phyloP scores from a whole-genome alignment of 805 yeast genomes.

The Cyberlindnera euphorbiiphila region DNA sequence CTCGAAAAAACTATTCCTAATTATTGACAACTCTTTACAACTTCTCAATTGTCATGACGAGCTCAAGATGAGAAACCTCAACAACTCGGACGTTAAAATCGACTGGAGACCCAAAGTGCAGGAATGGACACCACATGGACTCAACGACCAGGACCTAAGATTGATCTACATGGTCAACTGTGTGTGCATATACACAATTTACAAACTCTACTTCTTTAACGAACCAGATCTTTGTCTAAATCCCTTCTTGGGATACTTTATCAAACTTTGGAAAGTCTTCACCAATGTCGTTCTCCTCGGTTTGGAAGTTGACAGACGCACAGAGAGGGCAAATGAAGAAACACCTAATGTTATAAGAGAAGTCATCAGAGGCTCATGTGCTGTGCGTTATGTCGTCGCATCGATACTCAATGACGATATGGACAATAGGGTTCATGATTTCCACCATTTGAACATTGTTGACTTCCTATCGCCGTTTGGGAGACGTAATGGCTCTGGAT shows the following conservation, averaged over 20 bases:
- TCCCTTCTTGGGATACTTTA: constrained; percentile 57
- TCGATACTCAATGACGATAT: constrained; percentile 51
- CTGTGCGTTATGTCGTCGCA: constrained; percentile 59
- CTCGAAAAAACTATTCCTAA: constrained; percentile 29
- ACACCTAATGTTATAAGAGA: constrained; percentile 46
- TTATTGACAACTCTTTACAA: constrained; percentile 36
- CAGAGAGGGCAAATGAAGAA: constrained; percentile 22
- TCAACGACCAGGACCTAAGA: constrained; percentile 36
- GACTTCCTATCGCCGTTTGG: constrained; percentile 67
- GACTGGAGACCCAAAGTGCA: constrained; percentile 32
- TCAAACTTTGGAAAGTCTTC: constrained; percentile 63
- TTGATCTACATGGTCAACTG: constrained; percentile 43
- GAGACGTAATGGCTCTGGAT: constrained; percentile 56
- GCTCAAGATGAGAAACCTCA: constrained; percentile 35
- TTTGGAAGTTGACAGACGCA: constrained; percentile 55
- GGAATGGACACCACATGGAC: constrained; percentile 37
- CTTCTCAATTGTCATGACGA: constrained; percentile 43
- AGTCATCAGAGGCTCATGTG: constrained; percentile 57
- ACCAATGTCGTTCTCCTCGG: constrained; percentile 58
- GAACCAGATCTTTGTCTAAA: constrained; percentile 44
- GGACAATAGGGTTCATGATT: constrained; percentile 45
- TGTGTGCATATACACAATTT: constrained; percentile 40
- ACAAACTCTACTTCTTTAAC: constrained; percentile 36
- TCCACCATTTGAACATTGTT: constrained; percentile 52
- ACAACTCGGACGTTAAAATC: constrained; percentile 35